Conservation (phyloP, 2,329 filamentous ascomycete genomes). For the Didymella pomorum region DNA sequence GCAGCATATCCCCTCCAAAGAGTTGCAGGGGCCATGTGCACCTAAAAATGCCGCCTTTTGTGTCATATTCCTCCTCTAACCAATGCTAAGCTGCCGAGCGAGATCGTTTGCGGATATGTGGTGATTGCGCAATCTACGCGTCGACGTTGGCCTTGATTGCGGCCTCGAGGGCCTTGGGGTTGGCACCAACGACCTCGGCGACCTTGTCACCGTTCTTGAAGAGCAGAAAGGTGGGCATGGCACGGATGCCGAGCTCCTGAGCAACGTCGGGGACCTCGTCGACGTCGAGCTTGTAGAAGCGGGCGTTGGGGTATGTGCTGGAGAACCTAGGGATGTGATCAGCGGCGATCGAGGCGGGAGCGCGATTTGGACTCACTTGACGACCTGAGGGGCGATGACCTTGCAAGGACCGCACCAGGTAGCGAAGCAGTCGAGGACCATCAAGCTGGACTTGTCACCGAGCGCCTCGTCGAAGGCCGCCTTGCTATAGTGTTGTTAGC, state of each 20-base stretch:
- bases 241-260: conserved; percentile 79
- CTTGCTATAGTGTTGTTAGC: conserved; percentile 57
- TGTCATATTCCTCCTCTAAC: conserved; percentile 7
- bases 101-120: conserved; percentile 9
- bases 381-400: conserved; percentile 79
- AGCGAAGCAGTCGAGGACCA: conserved; percentile 88
- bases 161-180: conserved; percentile 71
- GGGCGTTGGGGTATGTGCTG: conserved; percentile 65
- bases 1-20: conserved; percentile 7
- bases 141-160: conserved; percentile 55
- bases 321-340: conserved; percentile 60
- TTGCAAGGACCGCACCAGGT: conserved; percentile 97
- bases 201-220: conserved; percentile 82
- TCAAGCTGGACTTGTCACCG: conserved; percentile 62
- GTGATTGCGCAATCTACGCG: conserved; percentile 27
- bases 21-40: conserved; percentile 11
- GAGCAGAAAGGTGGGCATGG: conserved; percentile 91
- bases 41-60: conserved; percentile 17
- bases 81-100: conserved; percentile 23
- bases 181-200: conserved; percentile 79
- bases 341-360: conserved; percentile 7
- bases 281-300: conserved; percentile 92
- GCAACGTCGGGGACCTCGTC: conserved; percentile 80
- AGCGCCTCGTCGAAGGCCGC: conserved; percentile 66
- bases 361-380: conserved; percentile 60